A percentile compares a stretch with the other conserved stretches of the same genome.
Conservation (phyloP, 805 yeast species). For the Kuraishia borneana region DNA sequence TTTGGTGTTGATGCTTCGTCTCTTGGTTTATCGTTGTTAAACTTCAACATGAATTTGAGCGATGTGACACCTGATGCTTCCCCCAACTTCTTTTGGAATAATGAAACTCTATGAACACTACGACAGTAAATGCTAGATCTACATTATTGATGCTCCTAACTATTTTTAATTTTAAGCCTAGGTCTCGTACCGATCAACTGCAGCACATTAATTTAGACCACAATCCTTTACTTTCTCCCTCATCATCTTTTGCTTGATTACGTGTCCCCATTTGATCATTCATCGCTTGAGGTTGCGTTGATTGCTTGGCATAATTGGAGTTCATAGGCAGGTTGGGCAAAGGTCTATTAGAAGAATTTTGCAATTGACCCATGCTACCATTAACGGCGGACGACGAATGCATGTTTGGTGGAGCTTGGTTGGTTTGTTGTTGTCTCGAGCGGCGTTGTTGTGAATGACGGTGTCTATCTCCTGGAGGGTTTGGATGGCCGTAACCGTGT, state of each 20-base stretch:
- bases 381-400: constrained; percentile 4
- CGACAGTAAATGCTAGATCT: too few relatives aligned
- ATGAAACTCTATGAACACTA: too few relatives aligned
- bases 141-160: too few relatives aligned
- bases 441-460: constrained; percentile 28
- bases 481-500: constrained; percentile 95
- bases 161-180: too few relatives aligned
- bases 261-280: background rate
- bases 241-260: background rate
- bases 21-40: constrained; percentile 58
- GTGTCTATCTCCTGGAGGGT: constrained; percentile 53
- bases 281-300: background rate
- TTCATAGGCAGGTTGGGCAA: constrained; percentile 21
- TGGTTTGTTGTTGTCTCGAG: constrained; percentile 14
- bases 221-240: background rate
- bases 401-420: constrained; percentile 9
- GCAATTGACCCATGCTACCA: constrained; percentile 7
- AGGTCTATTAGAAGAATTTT: constrained; percentile 14
- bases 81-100: too few relatives aligned
- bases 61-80: too few relatives aligned
- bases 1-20: constrained; percentile 73
- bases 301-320: background rate
- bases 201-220: constrained; percentile 2
- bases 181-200: background rate
- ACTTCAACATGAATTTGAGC: constrained; percentile 23